Percentiles rank a stretch among this genome's conserved stretches.
These are phyloP conservation scores for Jatropha curcas DNA, from an alignment of 345 rosid genomes.

Conservation along the genomic window DNA sequence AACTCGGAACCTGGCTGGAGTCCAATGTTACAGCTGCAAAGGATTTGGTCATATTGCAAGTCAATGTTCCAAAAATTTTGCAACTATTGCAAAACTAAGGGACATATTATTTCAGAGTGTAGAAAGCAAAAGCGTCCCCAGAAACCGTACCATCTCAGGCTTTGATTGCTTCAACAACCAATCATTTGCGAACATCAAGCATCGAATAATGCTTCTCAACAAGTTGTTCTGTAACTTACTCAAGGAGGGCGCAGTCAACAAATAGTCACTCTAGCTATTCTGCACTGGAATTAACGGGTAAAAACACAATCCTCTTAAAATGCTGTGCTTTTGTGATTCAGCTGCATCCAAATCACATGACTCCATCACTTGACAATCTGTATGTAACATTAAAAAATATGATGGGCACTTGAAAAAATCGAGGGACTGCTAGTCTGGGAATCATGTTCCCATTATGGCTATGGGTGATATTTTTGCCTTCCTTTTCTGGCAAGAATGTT, in stretches of 20 bases:
- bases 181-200: no score
- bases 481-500: not conserved
- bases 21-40: no score
- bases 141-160: no score
- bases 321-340: not conserved
- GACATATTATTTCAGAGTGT: conserved; percentile 1
- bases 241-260: not conserved
- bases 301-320: no score
- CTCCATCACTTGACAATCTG: not conserved
- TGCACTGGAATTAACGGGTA: not conserved
- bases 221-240: not conserved
- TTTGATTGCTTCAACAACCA: no score
- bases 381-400: not conserved
- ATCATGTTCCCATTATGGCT: not conserved
- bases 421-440: not conserved
- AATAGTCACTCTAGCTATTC: not conserved
- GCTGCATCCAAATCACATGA: conserved; percentile 14
- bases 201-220: no score
- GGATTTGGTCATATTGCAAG: no score
- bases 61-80: no score
- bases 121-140: not conserved
- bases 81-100: not conserved
- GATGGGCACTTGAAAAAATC: not conserved
- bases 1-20: no score
- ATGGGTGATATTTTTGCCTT: not conserved